phyloP scores from a whole-genome alignment of 2,329 filamentous ascomycete genomes.

The Pestalotiopsis sp. region DNA sequence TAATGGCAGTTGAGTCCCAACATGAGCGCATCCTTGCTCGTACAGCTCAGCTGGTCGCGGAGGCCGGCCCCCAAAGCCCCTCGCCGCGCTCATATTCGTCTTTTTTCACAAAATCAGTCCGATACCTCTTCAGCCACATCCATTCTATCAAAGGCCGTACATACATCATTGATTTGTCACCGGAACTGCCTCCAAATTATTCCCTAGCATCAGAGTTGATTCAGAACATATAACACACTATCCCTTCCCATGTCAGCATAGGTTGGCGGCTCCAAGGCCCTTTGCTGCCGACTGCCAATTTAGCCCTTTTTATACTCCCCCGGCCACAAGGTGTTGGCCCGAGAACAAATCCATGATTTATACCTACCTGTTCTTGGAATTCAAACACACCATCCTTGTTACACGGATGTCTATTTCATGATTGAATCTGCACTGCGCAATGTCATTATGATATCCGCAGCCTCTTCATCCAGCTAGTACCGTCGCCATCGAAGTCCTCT shows the following conservation, averaged over 20 bases:
- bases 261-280: not conserved
- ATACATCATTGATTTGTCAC: not conserved
- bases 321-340: not conserved
- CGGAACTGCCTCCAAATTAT: not conserved
- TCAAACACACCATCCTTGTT: not conserved
- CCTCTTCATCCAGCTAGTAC: not conserved
- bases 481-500: not conserved
- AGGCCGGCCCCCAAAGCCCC: no score
- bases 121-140: no score
- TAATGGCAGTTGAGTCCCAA: not conserved
- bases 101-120: no score
- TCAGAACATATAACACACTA: not conserved
- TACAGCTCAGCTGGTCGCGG: not conserved
- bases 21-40: not conserved
- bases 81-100: no score
- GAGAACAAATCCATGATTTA: not conserved
- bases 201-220: not conserved
- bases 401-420: not conserved
- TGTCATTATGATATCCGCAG: not conserved
- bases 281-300: conserved; percentile 2
- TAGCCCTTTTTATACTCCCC: not conserved
- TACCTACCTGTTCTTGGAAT: no score
- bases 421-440: not conserved
- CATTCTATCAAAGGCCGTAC: no score
- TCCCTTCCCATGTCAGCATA: conserved; percentile 1